phyloP scores from a whole-genome alignment of 1,139 yeast genomes.

The Blastobotrys illinoisensis region DNA sequence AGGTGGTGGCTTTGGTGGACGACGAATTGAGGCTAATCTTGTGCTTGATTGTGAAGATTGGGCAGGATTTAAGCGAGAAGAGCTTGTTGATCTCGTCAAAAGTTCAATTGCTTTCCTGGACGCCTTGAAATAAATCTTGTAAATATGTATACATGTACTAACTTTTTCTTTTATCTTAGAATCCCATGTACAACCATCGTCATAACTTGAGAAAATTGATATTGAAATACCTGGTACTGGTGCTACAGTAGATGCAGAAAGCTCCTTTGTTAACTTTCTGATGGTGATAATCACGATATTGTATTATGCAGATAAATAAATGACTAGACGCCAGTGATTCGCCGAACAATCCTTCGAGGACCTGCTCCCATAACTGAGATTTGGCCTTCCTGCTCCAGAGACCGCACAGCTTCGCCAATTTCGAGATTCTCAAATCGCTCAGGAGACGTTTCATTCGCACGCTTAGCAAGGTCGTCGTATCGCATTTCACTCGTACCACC shows the following conservation, averaged over 20 bases:
- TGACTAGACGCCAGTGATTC: conserved; percentile 27
- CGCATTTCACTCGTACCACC: conserved; percentile 36
- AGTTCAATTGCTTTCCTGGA: conserved; percentile 10
- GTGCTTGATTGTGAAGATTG: conserved; percentile 35
- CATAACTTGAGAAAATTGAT: too few species aligned
- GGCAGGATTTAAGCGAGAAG: conserved; percentile 11
- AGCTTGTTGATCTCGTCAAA: conserved; percentile 15
- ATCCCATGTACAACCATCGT: too few species aligned
- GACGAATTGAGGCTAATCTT: conserved; percentile 44
- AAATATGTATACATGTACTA: not conserved
- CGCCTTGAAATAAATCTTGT: not conserved
- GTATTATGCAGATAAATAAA: not conserved
- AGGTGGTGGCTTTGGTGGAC: conserved; percentile 54
- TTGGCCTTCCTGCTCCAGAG: conserved; percentile 72
- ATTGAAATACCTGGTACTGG: too few species aligned
- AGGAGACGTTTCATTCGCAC: conserved; percentile 64
- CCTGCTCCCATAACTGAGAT: conserved; percentile 70
- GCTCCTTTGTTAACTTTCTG: too few species aligned
- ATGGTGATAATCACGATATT: too few species aligned
- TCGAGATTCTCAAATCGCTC: conserved; percentile 67
- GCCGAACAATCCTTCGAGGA: conserved; percentile 59
- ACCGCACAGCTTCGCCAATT: conserved; percentile 58
- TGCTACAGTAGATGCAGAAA: too few species aligned
- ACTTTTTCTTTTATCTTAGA: not conserved
- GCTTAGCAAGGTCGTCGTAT: conserved; percentile 56